phyloP scores from a whole-genome alignment of 768 basidiomycete genomes.

The Melanogaster broomeanus region DNA sequence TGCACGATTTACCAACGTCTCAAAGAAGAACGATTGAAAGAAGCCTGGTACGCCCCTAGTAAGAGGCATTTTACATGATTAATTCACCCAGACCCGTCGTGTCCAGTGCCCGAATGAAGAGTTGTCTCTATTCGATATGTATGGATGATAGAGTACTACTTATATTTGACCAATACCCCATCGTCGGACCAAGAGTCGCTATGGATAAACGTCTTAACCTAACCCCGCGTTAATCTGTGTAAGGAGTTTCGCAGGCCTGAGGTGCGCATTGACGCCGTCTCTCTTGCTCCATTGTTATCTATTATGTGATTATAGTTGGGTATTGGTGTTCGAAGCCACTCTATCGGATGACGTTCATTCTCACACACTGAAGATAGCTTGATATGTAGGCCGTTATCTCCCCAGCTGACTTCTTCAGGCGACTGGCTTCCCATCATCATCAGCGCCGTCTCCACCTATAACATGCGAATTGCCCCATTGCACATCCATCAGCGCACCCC shows the following conservation, averaged over 20 bases:
- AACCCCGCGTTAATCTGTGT: background rate
- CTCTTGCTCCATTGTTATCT: slow-evolving; percentile 4
- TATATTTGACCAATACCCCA: background rate
- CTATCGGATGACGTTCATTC: background rate
- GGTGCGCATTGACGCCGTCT: background rate
- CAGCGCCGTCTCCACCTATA: slow-evolving; percentile 5
- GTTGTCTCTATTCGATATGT: background rate
- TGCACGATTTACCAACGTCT: slow-evolving; percentile 23
- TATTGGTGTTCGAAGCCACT: background rate
- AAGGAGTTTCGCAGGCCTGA: background rate
- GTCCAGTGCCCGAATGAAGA: background rate
- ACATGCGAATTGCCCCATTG: background rate
- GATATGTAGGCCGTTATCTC: slow-evolving; percentile 1
- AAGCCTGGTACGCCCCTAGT: slow-evolving; percentile 3
- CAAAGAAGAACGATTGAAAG: slow-evolving; percentile 31
- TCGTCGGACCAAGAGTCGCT: too few relatives aligned
- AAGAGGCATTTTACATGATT: background rate
- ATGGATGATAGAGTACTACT: too few relatives aligned
- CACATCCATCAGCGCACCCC: background rate
- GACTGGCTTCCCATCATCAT: background rate
- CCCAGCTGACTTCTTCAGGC: background rate
- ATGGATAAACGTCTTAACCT: too few relatives aligned
- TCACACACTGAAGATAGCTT: slow-evolving; percentile 7
- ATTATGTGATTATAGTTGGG: background rate
- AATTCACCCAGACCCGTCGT: too few relatives aligned